Conservation (phyloP, 2,329 filamentous ascomycete species). For the Colletotrichum musicola region DNA sequence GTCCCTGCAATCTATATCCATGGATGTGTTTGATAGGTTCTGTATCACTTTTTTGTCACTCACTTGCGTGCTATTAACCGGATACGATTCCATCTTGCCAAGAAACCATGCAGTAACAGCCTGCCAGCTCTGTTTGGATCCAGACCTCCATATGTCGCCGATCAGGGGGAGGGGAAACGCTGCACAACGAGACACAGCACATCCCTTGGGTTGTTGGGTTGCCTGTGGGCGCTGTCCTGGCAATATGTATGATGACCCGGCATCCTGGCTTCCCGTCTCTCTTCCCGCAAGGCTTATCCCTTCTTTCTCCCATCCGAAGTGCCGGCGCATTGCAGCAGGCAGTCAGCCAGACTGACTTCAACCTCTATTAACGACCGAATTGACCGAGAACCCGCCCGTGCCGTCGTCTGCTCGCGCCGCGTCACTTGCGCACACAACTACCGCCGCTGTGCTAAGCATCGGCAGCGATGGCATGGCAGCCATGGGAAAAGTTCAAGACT, state of each 20-base stretch:
- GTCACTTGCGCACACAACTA: conserved; percentile 22
- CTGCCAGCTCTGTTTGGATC: conserved; percentile 1
- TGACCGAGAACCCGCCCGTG: not conserved
- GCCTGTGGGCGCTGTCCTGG: too few species aligned
- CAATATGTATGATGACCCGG: too few species aligned
- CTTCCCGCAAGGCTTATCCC: conserved; percentile 18
- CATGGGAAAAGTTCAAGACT: conserved; percentile 32
- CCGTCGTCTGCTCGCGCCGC: conserved; percentile 20
- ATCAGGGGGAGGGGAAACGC: conserved; percentile 23
- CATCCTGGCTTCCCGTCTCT: not conserved
- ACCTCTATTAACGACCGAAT: not conserved
- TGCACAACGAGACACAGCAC: not conserved
- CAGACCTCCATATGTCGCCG: not conserved
- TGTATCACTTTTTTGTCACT: too few species aligned
- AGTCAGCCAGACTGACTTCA: not conserved
- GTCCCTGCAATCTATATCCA: conserved; percentile 8
- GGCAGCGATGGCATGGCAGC: conserved; percentile 23
- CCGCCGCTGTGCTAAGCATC: not conserved
- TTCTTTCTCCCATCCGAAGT: conserved; percentile 14
- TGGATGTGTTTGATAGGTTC: too few species aligned
- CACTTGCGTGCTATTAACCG: conserved; percentile 2
- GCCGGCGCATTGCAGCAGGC: conserved; percentile 9
- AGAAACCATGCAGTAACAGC: not conserved
- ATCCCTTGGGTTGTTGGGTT: too few species aligned
- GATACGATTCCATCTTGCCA: conserved; percentile 3